phyloP scores from a whole-genome alignment of 768 basidiomycete genomes.

The Imleria badia region DNA sequence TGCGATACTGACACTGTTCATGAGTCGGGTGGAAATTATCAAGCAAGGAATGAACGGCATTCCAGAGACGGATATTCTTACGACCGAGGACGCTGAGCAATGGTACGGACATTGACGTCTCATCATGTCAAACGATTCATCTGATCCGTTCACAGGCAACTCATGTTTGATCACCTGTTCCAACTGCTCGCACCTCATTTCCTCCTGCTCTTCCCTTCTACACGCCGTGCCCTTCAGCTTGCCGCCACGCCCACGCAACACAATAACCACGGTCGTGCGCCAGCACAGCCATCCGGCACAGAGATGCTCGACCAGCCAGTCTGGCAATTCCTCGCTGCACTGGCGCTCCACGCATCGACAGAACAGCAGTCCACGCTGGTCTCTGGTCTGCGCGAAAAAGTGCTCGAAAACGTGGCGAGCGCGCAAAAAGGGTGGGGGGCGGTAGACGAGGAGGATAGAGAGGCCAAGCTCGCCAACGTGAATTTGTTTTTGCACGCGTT shows the following conservation, averaged over 20 bases:
- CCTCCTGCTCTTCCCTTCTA: conserved; percentile 85
- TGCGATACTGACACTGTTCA: conserved; percentile 84
- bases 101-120: conserved; percentile 49
- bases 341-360: conserved; percentile 79
- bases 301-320: conserved; percentile 84
- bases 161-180: conserved; percentile 87
- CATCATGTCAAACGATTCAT: neutral
- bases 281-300: conserved; percentile 57
- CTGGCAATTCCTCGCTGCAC: conserved; percentile 91
- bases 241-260: conserved; percentile 35
- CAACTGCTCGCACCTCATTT: conserved; percentile 75
- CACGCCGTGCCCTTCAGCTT: conserved; percentile 56
- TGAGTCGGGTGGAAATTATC: conserved; percentile 91
- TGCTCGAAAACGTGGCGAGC: conserved; percentile 83
- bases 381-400: conserved; percentile 83
- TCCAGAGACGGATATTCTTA: conserved; percentile 58
- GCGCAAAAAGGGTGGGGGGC: conserved; percentile 72
- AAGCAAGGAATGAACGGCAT: conserved; percentile 63
- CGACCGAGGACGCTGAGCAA: conserved; percentile 75
- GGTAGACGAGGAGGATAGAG: conserved; percentile 67
- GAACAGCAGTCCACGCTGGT: conserved; percentile 92
- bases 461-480: conserved; percentile 85
- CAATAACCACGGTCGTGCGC: conserved; percentile 47
- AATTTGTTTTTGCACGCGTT: conserved; percentile 87
- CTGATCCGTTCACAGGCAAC: conserved; percentile 56